A percentile compares a stretch with the other conserved stretches of the same genome.
These are phyloP conservation scores for Tulasnella sp. DNA, from an alignment of 768 basidiomycete species.

Conservation along the genomic window DNA sequence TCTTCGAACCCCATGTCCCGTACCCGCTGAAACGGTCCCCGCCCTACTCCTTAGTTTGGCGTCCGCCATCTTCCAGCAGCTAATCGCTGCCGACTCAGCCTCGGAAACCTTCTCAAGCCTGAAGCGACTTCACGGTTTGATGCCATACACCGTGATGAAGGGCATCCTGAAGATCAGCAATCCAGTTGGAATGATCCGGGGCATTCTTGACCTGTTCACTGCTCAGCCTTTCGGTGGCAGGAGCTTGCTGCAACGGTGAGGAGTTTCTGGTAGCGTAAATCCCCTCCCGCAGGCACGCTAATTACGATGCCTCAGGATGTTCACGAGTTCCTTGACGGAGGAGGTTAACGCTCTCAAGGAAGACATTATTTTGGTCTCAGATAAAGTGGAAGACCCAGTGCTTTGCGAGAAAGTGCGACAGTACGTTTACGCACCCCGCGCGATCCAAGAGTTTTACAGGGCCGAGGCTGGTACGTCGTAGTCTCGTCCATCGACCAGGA, in stretches of 20 bases:
- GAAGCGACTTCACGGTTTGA: conserved; percentile 90
- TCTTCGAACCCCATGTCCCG: background rate
- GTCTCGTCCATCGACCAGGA: background rate
- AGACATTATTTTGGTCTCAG: conserved; percentile 81
- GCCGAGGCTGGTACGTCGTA: conserved; percentile 66
- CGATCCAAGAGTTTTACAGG: conserved; percentile 80
- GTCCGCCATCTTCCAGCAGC: conserved; percentile 93
- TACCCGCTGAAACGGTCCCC: background rate
- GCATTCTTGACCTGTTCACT: conserved; percentile 87
- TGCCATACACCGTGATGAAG: conserved; percentile 98
- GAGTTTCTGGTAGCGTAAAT: background rate
- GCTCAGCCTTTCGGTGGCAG: conserved; percentile 95
- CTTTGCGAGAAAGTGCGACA: conserved; percentile 83
- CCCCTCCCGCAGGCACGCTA: background rate
- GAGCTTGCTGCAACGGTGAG: conserved; percentile 82
- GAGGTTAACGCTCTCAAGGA: conserved; percentile 81
- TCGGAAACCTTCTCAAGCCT: conserved; percentile 82
- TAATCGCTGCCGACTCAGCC: conserved; percentile 87
- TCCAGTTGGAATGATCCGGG: conserved; percentile 93
- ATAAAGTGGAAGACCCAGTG: conserved; percentile 82
- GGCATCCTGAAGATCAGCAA: conserved; percentile 88
- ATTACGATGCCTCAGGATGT: conserved; percentile 61
- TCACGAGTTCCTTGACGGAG: conserved; percentile 85
- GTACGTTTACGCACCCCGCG: conserved; percentile 81
- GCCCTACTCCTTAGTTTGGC: conserved; percentile 58